Percentiles rank a stretch among this genome's conserved stretches.
Evolutionary conservation across 768 basidiomycete species (phyloP).

Genomic region (Agrocybe pediades): DNA sequence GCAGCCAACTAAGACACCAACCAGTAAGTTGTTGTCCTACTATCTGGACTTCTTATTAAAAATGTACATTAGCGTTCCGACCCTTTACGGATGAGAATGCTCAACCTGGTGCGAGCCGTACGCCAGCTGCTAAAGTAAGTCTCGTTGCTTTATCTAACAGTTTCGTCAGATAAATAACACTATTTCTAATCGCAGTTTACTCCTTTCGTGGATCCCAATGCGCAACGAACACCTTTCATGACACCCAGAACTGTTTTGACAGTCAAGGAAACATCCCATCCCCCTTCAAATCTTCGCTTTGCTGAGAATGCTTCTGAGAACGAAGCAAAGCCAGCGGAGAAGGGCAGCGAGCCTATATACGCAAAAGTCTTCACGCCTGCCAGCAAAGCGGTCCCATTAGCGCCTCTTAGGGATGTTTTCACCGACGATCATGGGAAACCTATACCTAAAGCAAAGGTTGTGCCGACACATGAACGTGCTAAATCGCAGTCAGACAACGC

Average conservation of each 20-base stretch:
- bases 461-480: slow-evolving; percentile 40
- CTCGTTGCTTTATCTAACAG: background rate
- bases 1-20: slow-evolving; percentile 39
- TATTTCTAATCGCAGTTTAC: slow-evolving; percentile 49
- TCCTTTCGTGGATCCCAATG: slow-evolving; percentile 61
- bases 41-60: slow-evolving; percentile 5
- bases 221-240: slow-evolving; percentile 43
- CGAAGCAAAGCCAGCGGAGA: slow-evolving; percentile 35
- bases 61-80: slow-evolving; percentile 50
- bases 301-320: slow-evolving; percentile 30
- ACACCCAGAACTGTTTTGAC: slow-evolving; percentile 48
- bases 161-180: background rate
- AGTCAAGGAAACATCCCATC: slow-evolving; percentile 47
- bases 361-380: slow-evolving; percentile 70
- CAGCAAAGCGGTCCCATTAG: slow-evolving; percentile 36
- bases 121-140: slow-evolving; percentile 44
- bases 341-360: slow-evolving; percentile 45
- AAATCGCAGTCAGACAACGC: slow-evolving; percentile 40
- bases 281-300: slow-evolving; percentile 26
- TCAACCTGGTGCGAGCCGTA: slow-evolving; percentile 40
- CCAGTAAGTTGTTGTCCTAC: slow-evolving; percentile 23
- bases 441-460: slow-evolving; percentile 33
- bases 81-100: slow-evolving; percentile 71
- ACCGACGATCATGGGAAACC: slow-evolving; percentile 48
- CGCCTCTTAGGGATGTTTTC: slow-evolving; percentile 44